These are phyloP conservation scores for Podospora comata DNA, from an alignment of 495 filamentous ascomycete genomes.

Conservation along the genomic window DNA sequence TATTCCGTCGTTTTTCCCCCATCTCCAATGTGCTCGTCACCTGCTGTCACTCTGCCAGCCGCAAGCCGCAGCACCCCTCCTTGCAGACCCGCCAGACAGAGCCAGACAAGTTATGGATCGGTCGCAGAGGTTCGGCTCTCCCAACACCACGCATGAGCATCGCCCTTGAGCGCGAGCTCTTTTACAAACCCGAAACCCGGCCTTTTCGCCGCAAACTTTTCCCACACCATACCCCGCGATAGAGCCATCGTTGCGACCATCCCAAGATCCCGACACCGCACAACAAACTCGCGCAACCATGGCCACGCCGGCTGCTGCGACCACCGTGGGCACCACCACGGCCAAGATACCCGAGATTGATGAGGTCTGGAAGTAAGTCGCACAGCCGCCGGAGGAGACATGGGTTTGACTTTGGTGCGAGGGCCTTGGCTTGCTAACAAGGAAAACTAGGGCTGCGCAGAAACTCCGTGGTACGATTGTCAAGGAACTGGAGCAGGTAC, in stretches of 20 bases:
- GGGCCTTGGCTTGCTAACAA: constrained; percentile 16
- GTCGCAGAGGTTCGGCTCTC: constrained; percentile 21
- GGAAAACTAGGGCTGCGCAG: constrained; percentile 24
- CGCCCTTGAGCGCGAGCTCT: constrained; percentile 17
- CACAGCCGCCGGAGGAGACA: too few species aligned
- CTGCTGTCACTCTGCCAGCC: constrained; percentile 23
- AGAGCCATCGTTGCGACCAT: constrained; percentile 1
- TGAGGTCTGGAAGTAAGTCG: constrained; percentile 31
- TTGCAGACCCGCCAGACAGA: constrained; percentile 21
- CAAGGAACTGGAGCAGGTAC: constrained; percentile 43
- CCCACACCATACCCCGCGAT: background rate
- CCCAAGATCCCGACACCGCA: background rate
- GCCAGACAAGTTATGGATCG: constrained; percentile 34
- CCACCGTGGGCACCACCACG: constrained; percentile 5
- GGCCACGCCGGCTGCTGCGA: constrained; percentile 17
- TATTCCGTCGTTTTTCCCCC: constrained; percentile 8
- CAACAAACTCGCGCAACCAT: constrained; percentile 17
- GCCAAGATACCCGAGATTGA: constrained; percentile 19
- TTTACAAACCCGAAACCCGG: constrained; percentile 7
- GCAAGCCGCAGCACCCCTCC: constrained; percentile 30
- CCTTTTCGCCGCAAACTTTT: constrained; percentile 3
- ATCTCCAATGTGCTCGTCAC: constrained; percentile 33
- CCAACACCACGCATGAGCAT: constrained; percentile 26
- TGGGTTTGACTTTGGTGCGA: too few species aligned
- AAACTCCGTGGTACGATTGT: constrained; percentile 25